Percentiles rank a stretch among this genome's conserved stretches.
phyloP scores from a whole-genome alignment of 2,329 filamentous ascomycete species.

The Talaromyces albobiverticillius region DNA sequence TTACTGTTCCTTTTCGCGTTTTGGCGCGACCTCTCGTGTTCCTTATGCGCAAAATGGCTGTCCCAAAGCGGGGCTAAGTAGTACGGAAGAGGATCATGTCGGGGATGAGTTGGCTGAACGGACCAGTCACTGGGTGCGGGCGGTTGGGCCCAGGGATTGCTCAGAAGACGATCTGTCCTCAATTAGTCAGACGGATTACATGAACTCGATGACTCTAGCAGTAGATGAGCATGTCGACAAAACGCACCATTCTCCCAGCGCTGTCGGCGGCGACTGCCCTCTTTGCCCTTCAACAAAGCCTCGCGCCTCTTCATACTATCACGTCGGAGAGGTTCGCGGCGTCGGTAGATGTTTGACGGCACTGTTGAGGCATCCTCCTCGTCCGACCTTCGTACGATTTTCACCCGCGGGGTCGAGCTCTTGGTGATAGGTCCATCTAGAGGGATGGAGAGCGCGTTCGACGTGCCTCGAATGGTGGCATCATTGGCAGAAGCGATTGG shows the following conservation, averaged over 20 bases:
- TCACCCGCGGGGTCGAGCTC: slow-evolving; percentile 28
- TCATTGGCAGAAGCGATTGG: slow-evolving; percentile 49
- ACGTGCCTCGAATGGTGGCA: slow-evolving; percentile 47
- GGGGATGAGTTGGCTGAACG: slow-evolving; percentile 74
- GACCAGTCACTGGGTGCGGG: slow-evolving; percentile 81
- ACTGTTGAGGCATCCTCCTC: slow-evolving; percentile 22
- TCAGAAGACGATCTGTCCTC: slow-evolving; percentile 71
- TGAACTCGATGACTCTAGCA: not conserved
- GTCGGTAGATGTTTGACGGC: slow-evolving; percentile 42
- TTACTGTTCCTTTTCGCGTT: slow-evolving; percentile 38
- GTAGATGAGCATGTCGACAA: slow-evolving; percentile 1
- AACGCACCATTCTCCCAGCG: slow-evolving; percentile 89
- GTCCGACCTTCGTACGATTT: slow-evolving; percentile 16
- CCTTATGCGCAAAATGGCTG: slow-evolving; percentile 46
- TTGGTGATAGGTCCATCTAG: slow-evolving; percentile 58
- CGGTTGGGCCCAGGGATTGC: slow-evolving; percentile 81
- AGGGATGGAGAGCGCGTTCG: slow-evolving; percentile 68
- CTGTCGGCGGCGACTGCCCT: slow-evolving; percentile 79
- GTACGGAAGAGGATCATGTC: slow-evolving; percentile 74
- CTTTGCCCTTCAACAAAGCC: slow-evolving; percentile 79
- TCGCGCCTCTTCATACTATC: slow-evolving; percentile 68
- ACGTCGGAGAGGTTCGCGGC: slow-evolving; percentile 56
- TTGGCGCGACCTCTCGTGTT: slow-evolving; percentile 33
- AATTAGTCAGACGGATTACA: slow-evolving; percentile 15
- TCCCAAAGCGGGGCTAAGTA: slow-evolving; percentile 88